Conservation (phyloP, 148 eudicot genomes). For the Salicornia ramosissima region DNA sequence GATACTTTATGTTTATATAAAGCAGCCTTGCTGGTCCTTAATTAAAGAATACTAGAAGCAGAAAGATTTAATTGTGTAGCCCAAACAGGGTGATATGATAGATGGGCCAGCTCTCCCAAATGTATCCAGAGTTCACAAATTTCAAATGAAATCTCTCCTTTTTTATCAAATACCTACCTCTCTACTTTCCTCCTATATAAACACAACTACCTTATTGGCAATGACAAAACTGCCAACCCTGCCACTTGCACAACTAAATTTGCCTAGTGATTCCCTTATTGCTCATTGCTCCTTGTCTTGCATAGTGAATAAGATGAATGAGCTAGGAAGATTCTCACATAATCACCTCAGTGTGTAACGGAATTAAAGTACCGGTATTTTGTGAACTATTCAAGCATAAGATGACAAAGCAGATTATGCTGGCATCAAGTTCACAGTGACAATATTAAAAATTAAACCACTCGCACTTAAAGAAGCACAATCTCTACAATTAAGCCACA, state of each 20-base stretch:
- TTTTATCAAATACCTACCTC: background rate
- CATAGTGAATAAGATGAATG: too few relatives aligned
- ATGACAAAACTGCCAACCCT: background rate
- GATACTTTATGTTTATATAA: too few relatives aligned
- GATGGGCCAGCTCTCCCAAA: background rate
- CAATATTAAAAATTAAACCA: too few relatives aligned
- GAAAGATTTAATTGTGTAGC: background rate
- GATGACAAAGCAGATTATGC: background rate
- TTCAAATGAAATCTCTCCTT: background rate
- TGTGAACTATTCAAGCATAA: background rate
- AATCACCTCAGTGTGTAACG: too few relatives aligned
- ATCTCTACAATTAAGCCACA: too few relatives aligned
- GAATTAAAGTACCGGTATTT: background rate
- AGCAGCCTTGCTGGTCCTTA: too few relatives aligned
- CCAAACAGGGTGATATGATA: background rate
- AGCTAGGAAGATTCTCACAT: too few relatives aligned
- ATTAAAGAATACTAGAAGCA: too few relatives aligned
- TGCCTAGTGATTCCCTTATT: background rate
- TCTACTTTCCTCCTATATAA: background rate
- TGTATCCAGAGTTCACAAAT: too few relatives aligned
- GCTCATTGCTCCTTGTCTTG: too few relatives aligned
- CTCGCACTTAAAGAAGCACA: too few relatives aligned
- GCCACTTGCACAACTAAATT: background rate
- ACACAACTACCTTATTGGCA: too few relatives aligned
- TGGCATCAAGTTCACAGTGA: background rate